Evolutionary conservation across 495 filamentous ascomycete genomes (phyloP), one percentile per base, ranked within the genome.

Genomic region (Tuber calosporum): DNA sequence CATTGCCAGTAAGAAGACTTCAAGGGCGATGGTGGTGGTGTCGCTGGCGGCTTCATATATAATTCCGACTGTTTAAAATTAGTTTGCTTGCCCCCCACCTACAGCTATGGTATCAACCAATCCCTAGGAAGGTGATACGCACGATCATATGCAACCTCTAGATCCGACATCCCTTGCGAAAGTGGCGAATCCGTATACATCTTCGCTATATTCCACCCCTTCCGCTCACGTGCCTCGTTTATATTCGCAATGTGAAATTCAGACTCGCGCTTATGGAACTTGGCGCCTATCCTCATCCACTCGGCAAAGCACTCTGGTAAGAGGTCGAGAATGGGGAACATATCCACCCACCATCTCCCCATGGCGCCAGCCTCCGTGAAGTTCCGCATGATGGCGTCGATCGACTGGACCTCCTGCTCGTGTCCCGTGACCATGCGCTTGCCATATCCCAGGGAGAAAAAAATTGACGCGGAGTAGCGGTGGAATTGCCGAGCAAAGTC

Each of bases 361-460:
- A 58, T 9, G 9, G 22, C 9, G 6, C n/a, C 48, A 13, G 48
- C 48, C n/a, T 58, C 48, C 2, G 48, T 15, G 48, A 58, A 30
- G 48, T 58, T 26, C n/a, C 48, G 48, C 48, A 58, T 26, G n/a
- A 58, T 58, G n/a, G n/a, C 1, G n/a, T 58, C 48, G 48, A 58
- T 15, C n/a, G n/a, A 11, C n/a, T 15, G n/a, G n/a, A 58, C 4
- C n/a, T 79, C 71, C 9, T 75, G 26, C 67, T 84, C 83, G 15
- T 81, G 76, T 38, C 79, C 81, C 20, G 72, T 79, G 39, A 80
- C 73, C 20, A 86, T 70, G 15, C 77, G 78, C 39, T 77, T 74
- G 30, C 83, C 83, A 41, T 79, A 85, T 0, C 72, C 82, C 20
- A 81, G 74, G 2, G 81, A 80, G 38, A 84, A 79, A 48, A 84